A percentile compares a stretch with the other conserved stretches of the same genome.
These are phyloP conservation scores for Trypethelium eluteriae DNA, from an alignment of 495 filamentous ascomycete genomes.

Conservation along the genomic window DNA sequence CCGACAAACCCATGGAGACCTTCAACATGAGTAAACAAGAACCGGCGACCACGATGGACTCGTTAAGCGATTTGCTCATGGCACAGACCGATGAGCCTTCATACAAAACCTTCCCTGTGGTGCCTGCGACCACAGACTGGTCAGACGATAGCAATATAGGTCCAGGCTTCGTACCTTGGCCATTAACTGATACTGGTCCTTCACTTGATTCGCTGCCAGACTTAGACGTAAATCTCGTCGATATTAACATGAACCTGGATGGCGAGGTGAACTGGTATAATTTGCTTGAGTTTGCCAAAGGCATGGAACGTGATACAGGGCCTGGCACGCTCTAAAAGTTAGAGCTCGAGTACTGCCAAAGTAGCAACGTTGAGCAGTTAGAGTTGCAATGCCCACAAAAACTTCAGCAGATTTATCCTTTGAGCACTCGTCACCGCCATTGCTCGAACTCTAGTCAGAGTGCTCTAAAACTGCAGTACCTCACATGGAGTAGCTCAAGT, in stretches of 20 bases:
- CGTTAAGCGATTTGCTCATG: constrained; percentile 14
- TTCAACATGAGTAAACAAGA: constrained; percentile 1
- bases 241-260: constrained; percentile 38
- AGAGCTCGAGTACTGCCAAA: not conserved
- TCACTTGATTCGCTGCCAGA: constrained; percentile 25
- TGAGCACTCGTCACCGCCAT: no score
- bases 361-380: not conserved
- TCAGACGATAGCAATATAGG: constrained; percentile 13
- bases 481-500: no score
- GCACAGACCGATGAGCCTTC: not conserved
- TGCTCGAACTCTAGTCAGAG: no score
- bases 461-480: no score
- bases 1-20: constrained; percentile 20
- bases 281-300: constrained; percentile 44
- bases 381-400: not conserved
- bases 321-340: not conserved
- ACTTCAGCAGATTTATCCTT: no score
- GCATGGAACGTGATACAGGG: constrained; percentile 23
- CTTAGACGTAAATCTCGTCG: constrained; percentile 28
- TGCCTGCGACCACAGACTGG: constrained; percentile 9
- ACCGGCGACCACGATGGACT: constrained; percentile 18
- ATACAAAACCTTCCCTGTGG: constrained; percentile 13
- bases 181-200: constrained; percentile 30
- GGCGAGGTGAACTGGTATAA: constrained; percentile 43
- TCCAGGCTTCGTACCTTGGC: constrained; percentile 30